A percentile compares a stretch with the other conserved stretches of the same genome.
Evolutionary conservation across 768 basidiomycete genomes (phyloP).

Genomic region (Amanita rimosa): DNA sequence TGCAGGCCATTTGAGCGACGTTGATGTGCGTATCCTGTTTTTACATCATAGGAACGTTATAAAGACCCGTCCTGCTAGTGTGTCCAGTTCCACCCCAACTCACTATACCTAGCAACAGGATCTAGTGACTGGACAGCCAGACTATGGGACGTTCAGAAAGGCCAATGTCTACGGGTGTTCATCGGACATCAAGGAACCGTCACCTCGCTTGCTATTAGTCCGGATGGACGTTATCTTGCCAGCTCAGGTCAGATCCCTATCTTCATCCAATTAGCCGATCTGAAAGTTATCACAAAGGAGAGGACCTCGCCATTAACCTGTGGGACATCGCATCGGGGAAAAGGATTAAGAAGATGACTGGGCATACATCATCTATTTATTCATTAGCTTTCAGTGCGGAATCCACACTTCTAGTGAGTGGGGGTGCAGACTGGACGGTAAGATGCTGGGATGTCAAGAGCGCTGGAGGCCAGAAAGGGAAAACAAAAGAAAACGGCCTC

Average conservation of each 20-base stretch:
- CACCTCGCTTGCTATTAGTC: constrained; percentile 78
- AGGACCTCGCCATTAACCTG: constrained; percentile 87
- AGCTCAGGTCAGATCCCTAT: constrained; percentile 53
- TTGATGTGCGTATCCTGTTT: constrained; percentile 60
- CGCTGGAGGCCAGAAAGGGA: constrained; percentile 51
- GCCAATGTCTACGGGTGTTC: constrained; percentile 89
- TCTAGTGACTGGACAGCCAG: constrained; percentile 95
- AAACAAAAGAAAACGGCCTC: constrained; percentile 45
- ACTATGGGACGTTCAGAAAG: constrained; percentile 97
- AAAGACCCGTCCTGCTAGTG: constrained; percentile 39
- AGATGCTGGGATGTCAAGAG: constrained; percentile 96
- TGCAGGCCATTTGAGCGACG: constrained; percentile 93
- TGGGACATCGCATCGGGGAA: constrained; percentile 97
- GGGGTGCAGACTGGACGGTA: constrained; percentile 91
- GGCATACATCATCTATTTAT: constrained; percentile 83
- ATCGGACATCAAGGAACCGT: constrained; percentile 89
- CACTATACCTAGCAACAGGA: constrained; percentile 92
- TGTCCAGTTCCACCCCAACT: constrained; percentile 94
- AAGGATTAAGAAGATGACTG: constrained; percentile 92
- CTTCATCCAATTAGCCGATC: neutral
- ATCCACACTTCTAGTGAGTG: constrained; percentile 82
- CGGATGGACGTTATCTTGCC: constrained; percentile 90
- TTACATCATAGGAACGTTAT: constrained; percentile 1
- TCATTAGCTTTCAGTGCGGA: constrained; percentile 89
- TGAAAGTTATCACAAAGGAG: constrained; percentile 32